A percentile compares a stretch with the other conserved stretches of the same genome.
These are phyloP conservation scores for Flaveria sonorensis DNA, from an alignment of 129 eudicot species.

Conservation along the genomic window DNA sequence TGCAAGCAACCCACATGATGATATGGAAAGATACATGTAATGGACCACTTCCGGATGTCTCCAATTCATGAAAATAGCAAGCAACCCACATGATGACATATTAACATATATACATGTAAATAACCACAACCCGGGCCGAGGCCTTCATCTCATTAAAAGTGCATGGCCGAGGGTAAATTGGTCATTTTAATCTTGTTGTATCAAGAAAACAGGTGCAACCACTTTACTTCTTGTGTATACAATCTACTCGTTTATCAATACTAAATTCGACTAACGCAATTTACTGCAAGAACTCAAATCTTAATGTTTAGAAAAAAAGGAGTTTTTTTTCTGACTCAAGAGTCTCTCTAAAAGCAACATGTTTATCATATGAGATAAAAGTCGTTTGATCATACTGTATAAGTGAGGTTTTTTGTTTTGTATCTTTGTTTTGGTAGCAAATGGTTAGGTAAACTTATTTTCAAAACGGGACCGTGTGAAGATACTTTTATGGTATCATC, in stretches of 20 bases:
- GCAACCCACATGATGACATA: constrained; percentile 12
- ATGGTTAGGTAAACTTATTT: constrained; percentile 59
- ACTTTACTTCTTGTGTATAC: background rate
- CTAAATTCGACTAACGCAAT: background rate
- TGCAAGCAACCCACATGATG: background rate
- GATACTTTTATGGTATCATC: constrained; percentile 69
- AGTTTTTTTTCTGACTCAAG: constrained; percentile 23
- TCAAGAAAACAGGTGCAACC: constrained; percentile 3
- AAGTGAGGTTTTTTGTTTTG: too few relatives aligned
- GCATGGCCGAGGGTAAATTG: background rate
- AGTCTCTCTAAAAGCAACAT: too few relatives aligned
- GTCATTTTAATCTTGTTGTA: background rate
- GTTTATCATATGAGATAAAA: too few relatives aligned
- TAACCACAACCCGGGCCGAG: background rate
- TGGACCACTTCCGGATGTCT: constrained; percentile 6
- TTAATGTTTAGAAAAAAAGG: constrained; percentile 49
- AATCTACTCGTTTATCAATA: constrained; percentile 14
- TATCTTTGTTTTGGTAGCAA: constrained; percentile 27
- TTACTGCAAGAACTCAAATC: constrained; percentile 8
- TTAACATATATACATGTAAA: background rate
- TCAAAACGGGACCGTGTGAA: constrained; percentile 65
- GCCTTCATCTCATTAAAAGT: background rate
- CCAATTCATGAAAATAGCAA: background rate
- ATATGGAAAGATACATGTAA: background rate
- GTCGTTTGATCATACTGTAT: too few relatives aligned